Evolutionary conservation across 345 rosid genomes (phyloP).

Genomic region (Eucalyptus dawsonii): DNA sequence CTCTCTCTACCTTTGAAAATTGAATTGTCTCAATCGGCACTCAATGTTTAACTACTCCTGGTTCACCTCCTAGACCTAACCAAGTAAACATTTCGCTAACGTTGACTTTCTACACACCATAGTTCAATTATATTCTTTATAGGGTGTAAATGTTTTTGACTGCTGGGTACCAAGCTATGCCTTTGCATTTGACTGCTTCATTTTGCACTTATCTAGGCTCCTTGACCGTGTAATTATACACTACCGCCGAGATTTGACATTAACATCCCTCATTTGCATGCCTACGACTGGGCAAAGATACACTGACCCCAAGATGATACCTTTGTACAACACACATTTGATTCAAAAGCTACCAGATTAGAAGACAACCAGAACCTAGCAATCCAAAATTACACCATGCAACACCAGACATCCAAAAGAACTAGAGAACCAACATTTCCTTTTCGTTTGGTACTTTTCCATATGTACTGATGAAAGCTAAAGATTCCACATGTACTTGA

Average conservation of each 20-base stretch:
- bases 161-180: not conserved
- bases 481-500: not conserved
- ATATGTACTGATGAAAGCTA: not conserved
- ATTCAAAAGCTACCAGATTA: not conserved
- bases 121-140: not conserved
- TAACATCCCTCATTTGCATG: not conserved
- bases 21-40: not conserved
- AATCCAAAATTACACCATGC: not conserved
- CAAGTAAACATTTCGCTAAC: not conserved
- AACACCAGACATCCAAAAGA: not conserved
- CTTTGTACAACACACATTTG: not conserved
- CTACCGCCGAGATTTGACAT: not conserved
- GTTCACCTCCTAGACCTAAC: not conserved
- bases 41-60: not conserved
- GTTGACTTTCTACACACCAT: not conserved
- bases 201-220: not conserved
- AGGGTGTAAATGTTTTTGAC: not conserved
- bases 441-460: not conserved
- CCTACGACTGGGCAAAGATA: not conserved
- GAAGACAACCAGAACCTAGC: not conserved
- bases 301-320: not conserved
- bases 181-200: not conserved
- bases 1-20: not conserved
- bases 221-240: not conserved
- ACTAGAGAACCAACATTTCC: not conserved